These are phyloP conservation scores for Triglochin maritima DNA, from an alignment of 106 monocot species.

Conservation along the genomic window DNA sequence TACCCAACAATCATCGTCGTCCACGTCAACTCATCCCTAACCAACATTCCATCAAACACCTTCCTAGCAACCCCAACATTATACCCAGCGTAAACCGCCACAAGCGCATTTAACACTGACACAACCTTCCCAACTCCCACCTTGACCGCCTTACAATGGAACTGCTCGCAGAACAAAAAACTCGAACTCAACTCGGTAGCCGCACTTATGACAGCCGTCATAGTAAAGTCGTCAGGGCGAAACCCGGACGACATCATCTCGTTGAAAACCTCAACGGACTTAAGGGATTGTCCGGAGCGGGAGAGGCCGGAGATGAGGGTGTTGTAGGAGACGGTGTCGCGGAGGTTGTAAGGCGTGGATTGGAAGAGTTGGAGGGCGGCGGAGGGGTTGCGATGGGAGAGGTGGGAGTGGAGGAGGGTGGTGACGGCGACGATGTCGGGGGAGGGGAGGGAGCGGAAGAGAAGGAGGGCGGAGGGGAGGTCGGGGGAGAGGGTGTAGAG, in stretches of 20 bases:
- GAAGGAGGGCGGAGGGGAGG: constrained; percentile 48
- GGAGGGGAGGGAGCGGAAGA: constrained; percentile 26
- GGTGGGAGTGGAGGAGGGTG: constrained; percentile 46
- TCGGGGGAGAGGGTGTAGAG: constrained; percentile 60
- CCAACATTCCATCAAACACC: constrained; percentile 66
- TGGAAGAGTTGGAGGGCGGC: constrained; percentile 52
- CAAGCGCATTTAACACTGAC: constrained; percentile 69
- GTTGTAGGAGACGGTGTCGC: constrained; percentile 84
- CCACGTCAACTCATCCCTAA: constrained; percentile 82
- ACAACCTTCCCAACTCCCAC: constrained; percentile 33
- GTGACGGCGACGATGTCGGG: constrained; percentile 50
- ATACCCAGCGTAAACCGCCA: constrained; percentile 40
- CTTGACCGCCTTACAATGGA: constrained; percentile 65
- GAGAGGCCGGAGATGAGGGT: constrained; percentile 74
- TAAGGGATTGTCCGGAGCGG: constrained; percentile 21
- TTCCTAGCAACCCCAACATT: constrained; percentile 20
- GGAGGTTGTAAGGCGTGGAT: constrained; percentile 24
- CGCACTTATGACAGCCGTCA: constrained; percentile 55
- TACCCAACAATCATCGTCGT: constrained; percentile 79
- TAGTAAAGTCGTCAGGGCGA: constrained; percentile 64
- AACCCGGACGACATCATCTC: constrained; percentile 31
- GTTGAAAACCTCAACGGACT: constrained; percentile 30
- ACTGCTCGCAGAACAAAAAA: constrained; percentile 22
- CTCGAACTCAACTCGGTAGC: constrained; percentile 14
- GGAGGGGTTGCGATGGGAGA: constrained; percentile 24